Percentiles rank a stretch among this genome's conserved stretches.
phyloP scores from a whole-genome alignment of 2,329 filamentous ascomycete species.

The Ampelomyces quisqualis region DNA sequence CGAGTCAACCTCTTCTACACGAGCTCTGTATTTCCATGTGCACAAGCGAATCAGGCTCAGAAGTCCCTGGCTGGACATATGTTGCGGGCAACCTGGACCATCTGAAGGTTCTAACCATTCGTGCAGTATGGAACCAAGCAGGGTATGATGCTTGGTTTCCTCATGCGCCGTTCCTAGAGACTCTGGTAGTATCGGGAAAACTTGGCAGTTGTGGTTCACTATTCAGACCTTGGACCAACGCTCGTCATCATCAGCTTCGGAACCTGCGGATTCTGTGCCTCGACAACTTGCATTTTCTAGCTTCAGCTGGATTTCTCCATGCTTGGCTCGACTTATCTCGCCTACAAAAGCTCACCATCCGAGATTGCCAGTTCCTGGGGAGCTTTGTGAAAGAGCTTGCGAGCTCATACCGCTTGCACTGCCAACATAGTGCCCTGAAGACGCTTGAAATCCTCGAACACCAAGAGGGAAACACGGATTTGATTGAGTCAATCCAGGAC shows the following conservation, averaged over 20 bases:
- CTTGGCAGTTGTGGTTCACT: not conserved
- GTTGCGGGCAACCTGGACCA: not conserved
- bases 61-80: not conserved
- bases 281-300: not conserved
- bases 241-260: too few species aligned
- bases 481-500: not conserved
- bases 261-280: not conserved
- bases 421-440: not conserved
- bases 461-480: not conserved
- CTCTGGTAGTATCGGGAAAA: not conserved
- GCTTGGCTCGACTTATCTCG: not conserved
- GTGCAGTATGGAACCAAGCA: not conserved
- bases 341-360: not conserved
- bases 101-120: not conserved
- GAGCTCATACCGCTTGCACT: not conserved
- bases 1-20: not conserved
- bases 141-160: slow-evolving; percentile 1
- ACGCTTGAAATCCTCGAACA: not conserved
- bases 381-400: not conserved
- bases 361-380: not conserved
- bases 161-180: not conserved
- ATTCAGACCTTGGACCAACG: not conserved
- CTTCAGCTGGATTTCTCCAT: not conserved
- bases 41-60: too few species aligned
- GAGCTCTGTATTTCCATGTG: not conserved